Evolutionary conservation across 2,329 filamentous ascomycete species (phyloP), one percentile per base, ranked within the genome.

Genomic region (Calonectria pteridis): DNA sequence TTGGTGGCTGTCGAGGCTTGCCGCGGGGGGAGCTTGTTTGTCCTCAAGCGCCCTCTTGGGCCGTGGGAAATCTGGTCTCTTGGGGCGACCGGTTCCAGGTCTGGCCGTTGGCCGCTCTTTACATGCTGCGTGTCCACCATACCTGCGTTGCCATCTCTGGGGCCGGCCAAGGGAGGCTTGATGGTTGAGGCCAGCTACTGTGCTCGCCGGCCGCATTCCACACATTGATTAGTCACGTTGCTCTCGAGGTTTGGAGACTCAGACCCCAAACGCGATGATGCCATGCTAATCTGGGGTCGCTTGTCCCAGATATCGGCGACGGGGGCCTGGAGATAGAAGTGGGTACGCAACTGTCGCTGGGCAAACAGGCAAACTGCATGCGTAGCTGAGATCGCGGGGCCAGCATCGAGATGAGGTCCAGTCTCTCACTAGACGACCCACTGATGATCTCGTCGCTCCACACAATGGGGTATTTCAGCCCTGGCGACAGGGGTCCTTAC

Each of bases 51-150:
- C 37, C 59, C 20, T 49, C 59, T 49, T 33, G 59, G 20, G 59
- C 59, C 28, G 40, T 33, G 40, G 59, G 59, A 64, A 49, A 64
- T 26, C 37, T 64, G 59, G 59, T 49, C 40, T 64, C 59, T 64
- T 64, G 59, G 59, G 59, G 40, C 37, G 59, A 64, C 59, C 59
- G 31, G 37, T 29, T 43, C 37, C 59, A 29, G 37, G 37, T 49
- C 59, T 49, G 40, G 7, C 26, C 29, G 59, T n/a, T 23, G 37
- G 4, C 28, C 18, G 49, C 59, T 49, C 40, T 40, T n/a, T 49
- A 31, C 59, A 20, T 64, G 28, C 28, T 49, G 28, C 37, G 40
- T n/a, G 37, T 40, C n/a, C 33, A 28, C n/a, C 33, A 28, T 33
- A 5, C 23, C 33, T 40, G 55, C n/a, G 40, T 64, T 49, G 59